phyloP scores from a whole-genome alignment of 306 rosid species.

The Macrotyloma uniflorum region DNA sequence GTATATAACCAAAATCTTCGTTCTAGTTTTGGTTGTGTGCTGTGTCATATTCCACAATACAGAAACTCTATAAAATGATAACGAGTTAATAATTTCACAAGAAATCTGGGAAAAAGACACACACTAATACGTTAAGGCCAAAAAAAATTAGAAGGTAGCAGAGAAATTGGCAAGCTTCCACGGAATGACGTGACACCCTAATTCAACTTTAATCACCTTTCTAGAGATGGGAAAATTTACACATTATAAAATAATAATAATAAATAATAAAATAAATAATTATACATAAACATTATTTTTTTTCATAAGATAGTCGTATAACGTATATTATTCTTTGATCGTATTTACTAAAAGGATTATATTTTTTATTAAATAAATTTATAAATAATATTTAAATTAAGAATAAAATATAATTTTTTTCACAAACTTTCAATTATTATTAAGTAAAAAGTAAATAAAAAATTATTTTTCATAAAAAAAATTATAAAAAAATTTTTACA shows the following conservation, averaged over 20 bases:
- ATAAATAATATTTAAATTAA: no score
- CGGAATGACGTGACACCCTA: constrained; percentile 29
- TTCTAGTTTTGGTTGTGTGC: neutral
- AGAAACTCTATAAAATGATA: neutral
- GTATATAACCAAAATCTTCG: neutral
- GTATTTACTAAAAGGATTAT: no score
- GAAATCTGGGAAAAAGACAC: constrained; percentile 35
- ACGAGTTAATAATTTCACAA: constrained; percentile 30
- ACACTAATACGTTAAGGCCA: neutral
- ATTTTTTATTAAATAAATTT: no score
- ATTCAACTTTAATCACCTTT: neutral
- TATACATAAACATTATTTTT: no score
- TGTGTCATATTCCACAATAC: constrained; percentile 15
- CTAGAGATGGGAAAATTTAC: constrained; percentile 26
- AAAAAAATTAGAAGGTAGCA: neutral
- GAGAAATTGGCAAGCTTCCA: constrained; percentile 39
- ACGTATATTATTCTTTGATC: no score
- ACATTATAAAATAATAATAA: neutral
- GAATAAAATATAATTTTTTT: no score
- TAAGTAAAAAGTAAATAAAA: no score
- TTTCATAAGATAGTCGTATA: no score
- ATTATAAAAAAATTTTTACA: no score
- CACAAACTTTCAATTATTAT: no score
- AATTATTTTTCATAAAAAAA: no score
- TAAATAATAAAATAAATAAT: no score